Evolutionary conservation across 331 rosid species (phyloP), one percentile per base, ranked within the genome.

Genomic region (Rhamnella rubrinervis): DNA sequence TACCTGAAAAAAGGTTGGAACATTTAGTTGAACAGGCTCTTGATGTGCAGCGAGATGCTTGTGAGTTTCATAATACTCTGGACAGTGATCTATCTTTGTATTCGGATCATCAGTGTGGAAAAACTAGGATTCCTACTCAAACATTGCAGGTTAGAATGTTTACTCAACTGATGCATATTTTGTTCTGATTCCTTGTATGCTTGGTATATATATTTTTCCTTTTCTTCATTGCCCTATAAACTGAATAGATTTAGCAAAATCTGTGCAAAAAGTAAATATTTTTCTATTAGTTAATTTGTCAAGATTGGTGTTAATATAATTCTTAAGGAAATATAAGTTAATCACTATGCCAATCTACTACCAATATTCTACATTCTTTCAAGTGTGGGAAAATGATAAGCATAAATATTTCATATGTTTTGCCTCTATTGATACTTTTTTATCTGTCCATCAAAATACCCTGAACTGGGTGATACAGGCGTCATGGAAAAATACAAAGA

Each of bases 1-100:
- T 69, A 40, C 65, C 73, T 10, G 49, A 20, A 26, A 26, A 44
- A 1, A 44, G 65, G 73, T 58, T 69, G 40, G 73, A 69, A 58
- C 46, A 59, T 69, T 46, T 26, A 18, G 73, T 69, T 21, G 65
- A 69, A 69, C 47, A 57, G 73, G 73, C 49, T 38, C 65, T 69
- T 57, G 73, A 41, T 19, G 64, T 58, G 64, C 65, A 69, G 58
- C n/a, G 57, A 18, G 73, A 69, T 69, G 73, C 73, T 28, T 69
- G 73, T 28, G 20, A 12, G 8, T 57, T 69, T 31, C 73, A 26
- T 47, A 58, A 69, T 5, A 21, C 65, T 23, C 44, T 58, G 39
- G 28, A 57, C 14, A 44, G 19, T 44, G 73, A 69, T 17, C 41
- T 69, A 44, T 58, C 73, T 57, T 59, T 69, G 41, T 69, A 58